Percentiles rank a stretch among this genome's conserved stretches.
Conservation (phyloP, 2,329 filamentous ascomycete species). For the Pseudopyricularia javanii region DNA sequence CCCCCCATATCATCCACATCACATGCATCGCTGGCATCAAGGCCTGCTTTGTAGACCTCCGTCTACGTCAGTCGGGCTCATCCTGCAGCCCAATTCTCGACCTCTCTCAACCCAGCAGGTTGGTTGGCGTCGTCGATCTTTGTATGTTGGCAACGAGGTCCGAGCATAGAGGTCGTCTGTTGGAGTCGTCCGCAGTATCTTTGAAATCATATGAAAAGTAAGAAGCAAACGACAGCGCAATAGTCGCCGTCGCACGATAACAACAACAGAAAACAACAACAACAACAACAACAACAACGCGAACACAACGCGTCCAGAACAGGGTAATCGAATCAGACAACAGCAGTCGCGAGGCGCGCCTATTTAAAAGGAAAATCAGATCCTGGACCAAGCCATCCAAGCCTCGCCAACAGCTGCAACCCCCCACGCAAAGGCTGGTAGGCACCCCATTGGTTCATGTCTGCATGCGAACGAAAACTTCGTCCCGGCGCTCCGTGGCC, state of each 20-base stretch:
- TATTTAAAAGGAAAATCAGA: background rate
- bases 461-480: background rate
- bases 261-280: background rate
- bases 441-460: background rate
- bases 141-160: too few species aligned
- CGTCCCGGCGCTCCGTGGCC: background rate
- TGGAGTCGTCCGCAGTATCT: too few species aligned
- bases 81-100: too few species aligned
- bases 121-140: too few species aligned
- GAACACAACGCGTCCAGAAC: background rate
- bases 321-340: background rate
- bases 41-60: too few species aligned
- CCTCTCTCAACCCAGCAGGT: too few species aligned
- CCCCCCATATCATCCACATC: too few species aligned
- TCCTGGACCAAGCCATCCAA: background rate
- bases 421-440: background rate
- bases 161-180: too few species aligned
- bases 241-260: background rate
- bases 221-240: too few species aligned
- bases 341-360: background rate
- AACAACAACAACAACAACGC: background rate
- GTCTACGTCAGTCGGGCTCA: too few species aligned
- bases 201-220: too few species aligned
- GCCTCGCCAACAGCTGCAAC: background rate
- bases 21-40: too few species aligned